Evolutionary conservation across 441 rosid genomes (phyloP).

Genomic region (Populus hybrid): DNA sequence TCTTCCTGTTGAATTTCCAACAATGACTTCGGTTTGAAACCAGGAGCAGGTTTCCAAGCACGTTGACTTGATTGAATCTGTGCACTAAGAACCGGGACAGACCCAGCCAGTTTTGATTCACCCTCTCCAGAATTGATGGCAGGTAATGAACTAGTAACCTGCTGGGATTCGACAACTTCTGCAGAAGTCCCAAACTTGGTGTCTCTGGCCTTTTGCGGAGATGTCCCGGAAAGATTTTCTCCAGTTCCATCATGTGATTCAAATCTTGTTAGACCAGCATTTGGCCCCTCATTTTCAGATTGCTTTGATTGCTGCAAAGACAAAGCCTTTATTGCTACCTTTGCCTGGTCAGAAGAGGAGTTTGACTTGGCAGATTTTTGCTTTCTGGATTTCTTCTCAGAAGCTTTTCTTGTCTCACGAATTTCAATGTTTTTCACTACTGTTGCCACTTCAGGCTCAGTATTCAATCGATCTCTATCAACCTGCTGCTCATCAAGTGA

Average conservation of each 20-base stretch:
- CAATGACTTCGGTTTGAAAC: slow-evolving; percentile 89
- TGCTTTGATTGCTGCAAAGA: slow-evolving; percentile 42
- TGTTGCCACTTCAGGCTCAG: slow-evolving; percentile 27
- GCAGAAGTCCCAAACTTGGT: slow-evolving; percentile 28
- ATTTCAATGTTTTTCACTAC: slow-evolving; percentile 49
- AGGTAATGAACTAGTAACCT: slow-evolving; percentile 25
- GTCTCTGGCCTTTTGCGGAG: slow-evolving; percentile 24
- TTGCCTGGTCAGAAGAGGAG: slow-evolving; percentile 48
- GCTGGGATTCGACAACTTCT: slow-evolving; percentile 34
- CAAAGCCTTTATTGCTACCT: slow-evolving; percentile 43
- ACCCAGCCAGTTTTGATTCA: slow-evolving; percentile 27
- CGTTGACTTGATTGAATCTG: slow-evolving; percentile 45
- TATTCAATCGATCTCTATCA: slow-evolving; percentile 35
- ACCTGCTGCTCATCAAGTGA: slow-evolving; percentile 25
- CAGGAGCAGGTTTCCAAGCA: slow-evolving; percentile 99
- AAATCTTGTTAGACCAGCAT: slow-evolving; percentile 27
- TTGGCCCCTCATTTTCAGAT: slow-evolving; percentile 39
- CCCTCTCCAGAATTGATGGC: slow-evolving; percentile 27
- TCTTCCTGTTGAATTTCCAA: slow-evolving; percentile 97
- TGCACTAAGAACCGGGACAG: slow-evolving; percentile 32
- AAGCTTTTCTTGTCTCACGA: slow-evolving; percentile 55
- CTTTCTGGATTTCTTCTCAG: slow-evolving; percentile 86
- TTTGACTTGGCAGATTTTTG: slow-evolving; percentile 64
- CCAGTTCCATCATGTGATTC: slow-evolving; percentile 4
- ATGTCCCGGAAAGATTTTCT: slow-evolving; percentile 17